Evolutionary conservation across 768 basidiomycete species (phyloP).

Genomic region (Serpula lacrymans): DNA sequence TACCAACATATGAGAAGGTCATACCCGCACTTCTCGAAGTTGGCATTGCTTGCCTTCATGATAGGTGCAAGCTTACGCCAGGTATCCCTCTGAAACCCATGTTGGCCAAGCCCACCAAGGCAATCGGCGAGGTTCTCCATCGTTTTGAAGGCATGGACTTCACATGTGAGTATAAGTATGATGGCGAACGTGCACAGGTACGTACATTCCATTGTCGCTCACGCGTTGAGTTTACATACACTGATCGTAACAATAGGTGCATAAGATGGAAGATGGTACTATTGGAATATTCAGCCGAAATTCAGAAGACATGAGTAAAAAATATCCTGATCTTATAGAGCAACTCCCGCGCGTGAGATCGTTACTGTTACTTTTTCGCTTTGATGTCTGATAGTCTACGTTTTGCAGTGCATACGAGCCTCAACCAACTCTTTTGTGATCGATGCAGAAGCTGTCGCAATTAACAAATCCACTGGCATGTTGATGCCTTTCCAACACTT

Average conservation of each 20-base stretch:
- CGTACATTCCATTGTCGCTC: constrained; percentile 6
- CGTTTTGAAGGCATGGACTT: constrained; percentile 93
- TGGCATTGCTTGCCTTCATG: constrained; percentile 67
- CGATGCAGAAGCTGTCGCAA: constrained; percentile 95
- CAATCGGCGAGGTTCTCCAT: constrained; percentile 96
- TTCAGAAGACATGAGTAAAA: constrained; percentile 99
- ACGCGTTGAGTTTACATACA: neutral
- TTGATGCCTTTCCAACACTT: constrained; percentile 99
- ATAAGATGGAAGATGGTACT: constrained; percentile 75
- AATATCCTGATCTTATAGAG: constrained; percentile 97
- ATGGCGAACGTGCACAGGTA: constrained; percentile 95
- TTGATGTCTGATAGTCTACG: constrained; percentile 4
- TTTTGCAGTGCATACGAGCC: constrained; percentile 75
- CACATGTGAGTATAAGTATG: constrained; percentile 99
- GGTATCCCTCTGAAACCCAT: constrained; percentile 98
- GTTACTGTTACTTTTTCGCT: neutral
- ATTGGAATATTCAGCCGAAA: constrained; percentile 95
- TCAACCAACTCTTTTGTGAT: constrained; percentile 87
- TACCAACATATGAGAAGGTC: constrained; percentile 89
- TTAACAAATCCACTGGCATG: constrained; percentile 78
- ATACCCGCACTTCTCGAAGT: constrained; percentile 83
- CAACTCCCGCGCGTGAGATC: constrained; percentile 75
- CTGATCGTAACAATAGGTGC: constrained; percentile 50
- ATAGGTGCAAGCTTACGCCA: constrained; percentile 86
- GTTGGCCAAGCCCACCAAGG: constrained; percentile 99